Evolutionary conservation across 345 rosid species (phyloP), one percentile per base, ranked within the genome.

Genomic region (Camelina sativa): DNA sequence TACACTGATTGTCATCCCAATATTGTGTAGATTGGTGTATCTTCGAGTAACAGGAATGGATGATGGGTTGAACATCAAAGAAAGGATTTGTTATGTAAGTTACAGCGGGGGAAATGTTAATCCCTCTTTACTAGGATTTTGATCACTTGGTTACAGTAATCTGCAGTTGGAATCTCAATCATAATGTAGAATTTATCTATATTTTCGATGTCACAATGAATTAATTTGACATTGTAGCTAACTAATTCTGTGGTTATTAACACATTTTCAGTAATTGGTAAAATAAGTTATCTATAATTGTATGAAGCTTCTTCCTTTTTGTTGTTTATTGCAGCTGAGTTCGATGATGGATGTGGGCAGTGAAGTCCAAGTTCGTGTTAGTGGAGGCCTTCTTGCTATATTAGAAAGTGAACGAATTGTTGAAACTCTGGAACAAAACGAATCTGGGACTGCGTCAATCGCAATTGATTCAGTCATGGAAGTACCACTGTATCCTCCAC

Each of bases 271-370:
- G 70, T 69, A 3, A 34, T 22, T 67, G 55, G 47, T 59, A 20
- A 52, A 51, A 30, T 2, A 19, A 47, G 28, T 19, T 35, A 48
- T 55, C 50, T 11, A 17, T 20, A 12, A 10, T 28, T 16, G 46
- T 63, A 55, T 55, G 32, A 43, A 8, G 34, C 25, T 64, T 64
- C 71, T 38, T 71, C 28, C 10, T 48, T 1, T 0, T 47, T 15
- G 16, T 63, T 70, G 19, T 65, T 16, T 40, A 69, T 73, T 80
- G 66, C 83, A 95, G 99, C 84, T 92, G 68, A 90, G 91, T 83
- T 92, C 97, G 43, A 95, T 89, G 99, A 92, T 92, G 96, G 94
- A 95, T 76, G 84, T 89, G 82, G 89, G 88, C 80, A 95, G 95
- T 79, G 97, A 92, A 62, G 78, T 90, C 76, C 91, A 87, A 81